phyloP scores from a whole-genome alignment of 306 rosid species.

The Biancaea sappan region DNA sequence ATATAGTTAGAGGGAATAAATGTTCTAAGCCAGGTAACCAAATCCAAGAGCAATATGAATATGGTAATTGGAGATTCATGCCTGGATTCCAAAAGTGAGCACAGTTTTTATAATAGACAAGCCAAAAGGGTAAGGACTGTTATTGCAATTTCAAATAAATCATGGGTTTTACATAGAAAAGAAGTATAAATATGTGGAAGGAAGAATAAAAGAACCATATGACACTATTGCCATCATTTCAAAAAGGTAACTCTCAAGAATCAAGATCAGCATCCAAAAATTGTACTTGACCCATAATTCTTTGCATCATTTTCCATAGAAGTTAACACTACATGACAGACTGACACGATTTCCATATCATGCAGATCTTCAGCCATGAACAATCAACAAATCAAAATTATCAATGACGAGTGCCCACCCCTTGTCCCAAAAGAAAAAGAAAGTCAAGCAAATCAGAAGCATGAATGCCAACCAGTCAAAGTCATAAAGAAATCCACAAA shows the following conservation, averaged over 20 bases:
- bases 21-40: neutral
- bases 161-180: neutral
- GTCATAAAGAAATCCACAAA: neutral
- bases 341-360: neutral
- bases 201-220: neutral
- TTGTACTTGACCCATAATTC: neutral
- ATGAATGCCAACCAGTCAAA: neutral
- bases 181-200: neutral
- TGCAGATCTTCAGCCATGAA: neutral
- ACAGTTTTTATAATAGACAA: neutral
- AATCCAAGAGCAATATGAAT: neutral
- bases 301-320: neutral
- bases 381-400: neutral
- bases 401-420: neutral
- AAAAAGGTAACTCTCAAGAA: neutral
- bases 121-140: neutral
- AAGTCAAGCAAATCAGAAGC: neutral
- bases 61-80: slow-evolving; percentile 10
- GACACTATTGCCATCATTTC: neutral
- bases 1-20: neutral
- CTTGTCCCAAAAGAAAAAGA: neutral
- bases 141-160: neutral
- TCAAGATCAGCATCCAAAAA: neutral
- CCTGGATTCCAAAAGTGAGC: too few relatives aligned
- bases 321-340: neutral